Evolutionary conservation across 441 rosid species (phyloP).

Genomic region (Sinapis alba): DNA sequence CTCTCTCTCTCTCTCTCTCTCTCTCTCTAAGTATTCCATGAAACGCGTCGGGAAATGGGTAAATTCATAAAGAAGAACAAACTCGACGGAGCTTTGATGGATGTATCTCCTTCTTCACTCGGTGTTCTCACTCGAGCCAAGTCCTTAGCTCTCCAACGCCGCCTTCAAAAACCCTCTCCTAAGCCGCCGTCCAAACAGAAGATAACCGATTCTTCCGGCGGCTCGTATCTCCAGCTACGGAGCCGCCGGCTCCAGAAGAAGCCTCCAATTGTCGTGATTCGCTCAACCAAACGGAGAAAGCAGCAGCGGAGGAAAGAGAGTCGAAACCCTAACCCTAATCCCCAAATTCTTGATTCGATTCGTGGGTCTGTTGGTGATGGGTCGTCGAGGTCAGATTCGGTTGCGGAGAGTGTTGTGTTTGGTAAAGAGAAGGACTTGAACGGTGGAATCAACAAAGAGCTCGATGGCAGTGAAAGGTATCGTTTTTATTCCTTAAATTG

Average conservation of each 20-base stretch:
- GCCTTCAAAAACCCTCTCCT: conserved; percentile 39
- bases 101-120: conserved; percentile 48
- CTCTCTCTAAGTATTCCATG: conserved; percentile 11
- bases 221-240: conserved; percentile 79
- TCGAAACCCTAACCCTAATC: conserved; percentile 44
- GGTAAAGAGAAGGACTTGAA: conserved; percentile 30
- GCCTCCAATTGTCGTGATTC: conserved; percentile 49
- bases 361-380: not conserved
- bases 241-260: conserved; percentile 80
- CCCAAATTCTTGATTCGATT: conserved; percentile 33
- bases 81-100: conserved; percentile 70
- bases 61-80: conserved; percentile 79
- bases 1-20: conserved; percentile 6
- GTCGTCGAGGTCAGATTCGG: conserved; percentile 33
- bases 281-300: conserved; percentile 25
- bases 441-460: conserved; percentile 40
- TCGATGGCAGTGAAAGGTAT: conserved; percentile 72
- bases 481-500: not conserved
- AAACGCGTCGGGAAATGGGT: conserved; percentile 54
- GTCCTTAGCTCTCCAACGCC: conserved; percentile 68
- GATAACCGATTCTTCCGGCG: conserved; percentile 24
- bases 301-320: conserved; percentile 31
- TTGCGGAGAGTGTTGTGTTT: conserved; percentile 32
- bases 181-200: conserved; percentile 3
- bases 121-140: conserved; percentile 88